Evolutionary conservation across 345 rosid species (phyloP), one percentile per base, ranked within the genome.

Genomic region (Zanthoxylum bungeanum): DNA sequence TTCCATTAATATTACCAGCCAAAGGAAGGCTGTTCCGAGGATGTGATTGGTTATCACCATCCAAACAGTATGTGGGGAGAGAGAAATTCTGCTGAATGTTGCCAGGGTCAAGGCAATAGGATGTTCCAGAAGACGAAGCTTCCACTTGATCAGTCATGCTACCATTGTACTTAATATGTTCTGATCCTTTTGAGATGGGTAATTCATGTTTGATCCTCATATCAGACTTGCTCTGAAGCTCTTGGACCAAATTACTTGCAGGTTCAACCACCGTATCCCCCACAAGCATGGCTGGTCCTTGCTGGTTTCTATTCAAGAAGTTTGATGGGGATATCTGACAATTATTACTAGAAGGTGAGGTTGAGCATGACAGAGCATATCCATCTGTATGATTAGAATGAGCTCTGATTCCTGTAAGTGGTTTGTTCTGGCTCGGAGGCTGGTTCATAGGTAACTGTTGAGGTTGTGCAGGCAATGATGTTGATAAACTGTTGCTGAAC

Each of bases 331-430:
- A 83, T 78, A 90, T 69, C 76, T 89, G 95, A 80, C 90, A 92
- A 78, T 88, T 95, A 73, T 91, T 89, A 64, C 98, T 81, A 42
- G 98, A 95, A 64, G 99, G 99, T 17, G 99, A 95, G 75, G 97
- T 92, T 61, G 97, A 90, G 81, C 96, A 95, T 53, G 99, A 92
- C 70, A 98, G 99, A 69, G 91, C 89, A 64, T 95, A 98, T 75
- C 92, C 95, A 74, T 92, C 98, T 7, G 97, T 90, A 58, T 86
- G 82, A 49, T 83, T 83, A 63, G 97, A 90, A 73, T 80, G 86
- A 61, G 87, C 87, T 81, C 81, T 88, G 73, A 87, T 76, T 63
- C 81, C 72, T 42, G 72, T 71, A 47, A 80, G 78, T 60, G 83
- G 78, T 56, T 85, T 86, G 77, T 82, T 88, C 78, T 81, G 87